These are phyloP conservation scores for Leccinum rimulosum DNA, from an alignment of 768 basidiomycete species.

Conservation along the genomic window DNA sequence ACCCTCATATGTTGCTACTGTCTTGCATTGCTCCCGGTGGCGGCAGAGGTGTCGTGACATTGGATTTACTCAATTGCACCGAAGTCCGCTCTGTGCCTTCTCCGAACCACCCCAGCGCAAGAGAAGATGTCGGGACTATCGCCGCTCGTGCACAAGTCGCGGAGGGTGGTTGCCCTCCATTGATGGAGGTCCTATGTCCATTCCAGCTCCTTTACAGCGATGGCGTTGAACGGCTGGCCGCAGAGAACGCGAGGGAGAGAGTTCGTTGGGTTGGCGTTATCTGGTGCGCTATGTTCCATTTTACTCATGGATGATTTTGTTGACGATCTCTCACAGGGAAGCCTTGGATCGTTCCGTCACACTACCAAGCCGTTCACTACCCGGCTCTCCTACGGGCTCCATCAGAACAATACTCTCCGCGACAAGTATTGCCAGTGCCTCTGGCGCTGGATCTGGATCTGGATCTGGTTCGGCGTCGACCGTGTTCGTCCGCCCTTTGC, in stretches of 20 bases:
- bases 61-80: slow-evolving; percentile 84
- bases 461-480: slow-evolving; percentile 60
- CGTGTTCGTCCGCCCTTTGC: slow-evolving; percentile 74
- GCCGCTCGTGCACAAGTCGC: slow-evolving; percentile 65
- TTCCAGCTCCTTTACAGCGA: slow-evolving; percentile 91
- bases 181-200: slow-evolving; percentile 78
- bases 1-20: slow-evolving; percentile 56
- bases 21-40: slow-evolving; percentile 84
- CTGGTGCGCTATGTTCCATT: slow-evolving; percentile 51
- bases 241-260: slow-evolving; percentile 84
- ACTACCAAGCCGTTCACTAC: slow-evolving; percentile 42
- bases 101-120: slow-evolving; percentile 74
- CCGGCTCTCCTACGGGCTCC: slow-evolving; percentile 50
- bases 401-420: slow-evolving; percentile 69
- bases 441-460: slow-evolving; percentile 25
- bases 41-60: slow-evolving; percentile 78
- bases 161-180: slow-evolving; percentile 40
- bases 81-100: slow-evolving; percentile 83
- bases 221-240: slow-evolving; percentile 83
- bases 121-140: slow-evolving; percentile 83
- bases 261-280: slow-evolving; percentile 91
- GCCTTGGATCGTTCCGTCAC: slow-evolving; percentile 65
- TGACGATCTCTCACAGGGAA: slow-evolving; percentile 51
- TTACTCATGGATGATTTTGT: not conserved
- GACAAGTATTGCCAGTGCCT: slow-evolving; percentile 39